These are phyloP conservation scores for Cryptosporidium felis DNA, from an alignment of 169 alveolate genomes.

Conservation along the genomic window DNA sequence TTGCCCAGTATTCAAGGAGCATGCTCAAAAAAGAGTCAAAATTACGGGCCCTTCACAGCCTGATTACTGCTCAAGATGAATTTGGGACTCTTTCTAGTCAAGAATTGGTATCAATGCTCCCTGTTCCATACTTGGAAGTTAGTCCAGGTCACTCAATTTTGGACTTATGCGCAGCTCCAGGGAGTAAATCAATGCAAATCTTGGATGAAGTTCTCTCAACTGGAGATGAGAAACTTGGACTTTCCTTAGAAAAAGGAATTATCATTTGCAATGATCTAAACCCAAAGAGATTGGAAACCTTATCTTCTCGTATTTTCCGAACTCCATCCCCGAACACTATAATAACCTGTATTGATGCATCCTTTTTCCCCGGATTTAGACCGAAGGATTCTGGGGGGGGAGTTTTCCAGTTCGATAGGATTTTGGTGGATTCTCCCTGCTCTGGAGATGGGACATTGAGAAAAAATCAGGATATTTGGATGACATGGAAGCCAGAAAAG, in stretches of 20 bases:
- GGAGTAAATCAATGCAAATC: conserved; percentile 86
- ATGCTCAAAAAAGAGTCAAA: conserved; percentile 75
- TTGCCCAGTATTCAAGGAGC: neutral
- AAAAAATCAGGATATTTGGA: conserved; percentile 92
- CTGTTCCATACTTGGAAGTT: conserved; percentile 90
- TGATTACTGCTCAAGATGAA: conserved; percentile 85
- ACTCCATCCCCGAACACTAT: conserved; percentile 27
- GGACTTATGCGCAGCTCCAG: conserved; percentile 99
- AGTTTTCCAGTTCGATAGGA: conserved; percentile 85
- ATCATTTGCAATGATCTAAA: conserved; percentile 75
- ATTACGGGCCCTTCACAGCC: conserved; percentile 72
- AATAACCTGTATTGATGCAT: conserved; percentile 49
- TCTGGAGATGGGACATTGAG: conserved; percentile 97
- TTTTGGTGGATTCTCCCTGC: conserved; percentile 96
- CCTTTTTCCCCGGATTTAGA: conserved; percentile 76
- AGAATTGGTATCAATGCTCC: conserved; percentile 97
- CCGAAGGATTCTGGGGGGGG: conserved; percentile 39
- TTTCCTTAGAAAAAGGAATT: conserved; percentile 26
- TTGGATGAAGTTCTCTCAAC: conserved; percentile 69
- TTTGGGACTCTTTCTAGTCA: conserved; percentile 93
- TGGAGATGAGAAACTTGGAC: conserved; percentile 49
- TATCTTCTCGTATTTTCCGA: conserved; percentile 10
- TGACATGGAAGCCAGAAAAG: conserved; percentile 91
- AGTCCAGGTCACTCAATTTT: conserved; percentile 86
- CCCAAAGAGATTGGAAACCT: conserved; percentile 25